A percentile compares a stretch with the other conserved stretches of the same genome.
These are phyloP conservation scores for Cyclostephanos invisitatus DNA, from an alignment of 108 stramenopile genomes.

Conservation along the genomic window DNA sequence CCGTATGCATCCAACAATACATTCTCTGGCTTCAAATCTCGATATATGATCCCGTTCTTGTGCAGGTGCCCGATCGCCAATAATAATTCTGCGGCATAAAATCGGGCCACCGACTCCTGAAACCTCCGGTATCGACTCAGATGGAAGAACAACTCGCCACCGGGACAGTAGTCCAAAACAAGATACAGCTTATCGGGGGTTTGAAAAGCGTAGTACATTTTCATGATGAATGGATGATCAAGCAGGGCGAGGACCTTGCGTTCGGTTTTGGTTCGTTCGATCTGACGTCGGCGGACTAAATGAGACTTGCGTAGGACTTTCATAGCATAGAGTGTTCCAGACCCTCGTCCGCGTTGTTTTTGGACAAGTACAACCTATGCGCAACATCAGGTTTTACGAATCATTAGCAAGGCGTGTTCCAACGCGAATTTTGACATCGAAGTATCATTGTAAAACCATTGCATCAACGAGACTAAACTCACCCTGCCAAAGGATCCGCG, in stretches of 20 bases:
- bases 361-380: slow-evolving; percentile 85
- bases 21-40: slow-evolving; percentile 92
- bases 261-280: slow-evolving; percentile 97
- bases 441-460: not conserved
- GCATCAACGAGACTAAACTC: slow-evolving; percentile 11
- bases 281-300: slow-evolving; percentile 90
- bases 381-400: not conserved
- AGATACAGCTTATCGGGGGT: slow-evolving; percentile 88
- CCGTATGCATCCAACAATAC: slow-evolving; percentile 89
- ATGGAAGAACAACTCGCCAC: slow-evolving; percentile 97
- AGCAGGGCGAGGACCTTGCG: slow-evolving; percentile 89
- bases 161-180: slow-evolving; percentile 97
- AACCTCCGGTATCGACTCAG: slow-evolving; percentile 90
- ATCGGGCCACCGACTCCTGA: slow-evolving; percentile 91
- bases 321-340: slow-evolving; percentile 93
- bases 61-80: slow-evolving; percentile 90
- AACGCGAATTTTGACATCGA: not conserved
- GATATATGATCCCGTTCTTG: slow-evolving; percentile 85
- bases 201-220: slow-evolving; percentile 91
- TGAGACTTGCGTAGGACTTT: slow-evolving; percentile 96
- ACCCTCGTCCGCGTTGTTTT: slow-evolving; percentile 71
- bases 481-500: slow-evolving; percentile 92
- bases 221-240: slow-evolving; percentile 90
- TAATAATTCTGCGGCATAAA: slow-evolving; percentile 92
- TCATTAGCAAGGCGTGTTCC: not conserved